Evolutionary conservation across 2,329 filamentous ascomycete genomes (phyloP).

Genomic region (Hypoxylon sp.): DNA sequence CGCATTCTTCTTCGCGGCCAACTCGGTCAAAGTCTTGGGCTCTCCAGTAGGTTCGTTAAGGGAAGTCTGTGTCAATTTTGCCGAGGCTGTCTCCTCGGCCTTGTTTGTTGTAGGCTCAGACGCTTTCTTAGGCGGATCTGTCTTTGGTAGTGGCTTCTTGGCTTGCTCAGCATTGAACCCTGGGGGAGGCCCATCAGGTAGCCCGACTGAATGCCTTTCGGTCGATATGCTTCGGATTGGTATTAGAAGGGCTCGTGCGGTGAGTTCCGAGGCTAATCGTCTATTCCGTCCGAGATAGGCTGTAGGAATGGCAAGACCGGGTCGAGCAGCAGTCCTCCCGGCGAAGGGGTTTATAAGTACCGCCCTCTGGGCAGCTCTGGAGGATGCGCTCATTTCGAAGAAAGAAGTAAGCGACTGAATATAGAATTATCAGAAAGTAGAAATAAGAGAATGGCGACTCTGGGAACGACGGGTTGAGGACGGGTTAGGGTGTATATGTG

Average conservation of each 20-base stretch:
- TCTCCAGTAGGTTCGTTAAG: conserved; percentile 56
- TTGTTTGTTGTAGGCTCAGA: conserved; percentile 55
- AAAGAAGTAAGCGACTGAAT: conserved; percentile 16
- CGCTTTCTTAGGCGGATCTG: conserved; percentile 58
- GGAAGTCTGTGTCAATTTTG: conserved; percentile 50
- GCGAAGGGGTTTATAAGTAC: conserved; percentile 67
- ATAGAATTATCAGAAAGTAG: conserved; percentile 8
- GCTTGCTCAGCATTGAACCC: conserved; percentile 93
- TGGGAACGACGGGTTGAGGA: neutral
- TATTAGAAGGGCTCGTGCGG: conserved; percentile 71
- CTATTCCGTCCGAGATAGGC: conserved; percentile 63
- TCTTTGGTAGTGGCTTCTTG: conserved; percentile 82
- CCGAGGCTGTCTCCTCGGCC: conserved; percentile 46
- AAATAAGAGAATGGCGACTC: conserved; percentile 5
- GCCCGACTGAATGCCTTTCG: conserved; percentile 69
- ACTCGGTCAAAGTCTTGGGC: conserved; percentile 68
- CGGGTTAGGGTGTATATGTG: conserved; percentile 11
- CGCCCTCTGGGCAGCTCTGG: conserved; percentile 69
- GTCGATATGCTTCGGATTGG: conserved; percentile 71
- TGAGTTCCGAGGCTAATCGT: conserved; percentile 62
- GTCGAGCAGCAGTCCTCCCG: conserved; percentile 64
- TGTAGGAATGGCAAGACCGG: conserved; percentile 64
- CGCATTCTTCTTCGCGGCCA: conserved; percentile 75
- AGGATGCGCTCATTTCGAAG: conserved; percentile 68
- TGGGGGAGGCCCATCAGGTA: conserved; percentile 79